These are phyloP conservation scores for Volvox carteri DNA, from an alignment of 163 green algal species.

Conservation along the genomic window DNA sequence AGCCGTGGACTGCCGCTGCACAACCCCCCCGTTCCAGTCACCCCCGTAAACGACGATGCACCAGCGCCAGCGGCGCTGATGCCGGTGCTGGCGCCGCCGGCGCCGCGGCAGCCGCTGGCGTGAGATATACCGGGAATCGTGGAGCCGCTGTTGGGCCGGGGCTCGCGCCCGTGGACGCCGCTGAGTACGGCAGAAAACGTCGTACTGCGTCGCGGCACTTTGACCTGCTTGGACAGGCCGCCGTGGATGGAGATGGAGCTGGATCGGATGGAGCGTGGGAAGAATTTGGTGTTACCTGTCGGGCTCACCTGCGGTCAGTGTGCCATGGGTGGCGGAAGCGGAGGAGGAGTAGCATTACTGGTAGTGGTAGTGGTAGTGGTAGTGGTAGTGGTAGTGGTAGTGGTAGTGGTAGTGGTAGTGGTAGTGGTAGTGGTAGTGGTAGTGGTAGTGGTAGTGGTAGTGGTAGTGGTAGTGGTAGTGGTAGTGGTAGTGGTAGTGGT, in stretches of 20 bases:
- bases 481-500: too few species aligned
- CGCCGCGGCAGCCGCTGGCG: too few species aligned
- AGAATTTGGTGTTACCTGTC: too few species aligned
- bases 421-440: too few species aligned
- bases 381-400: too few species aligned
- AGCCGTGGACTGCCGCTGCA: background rate
- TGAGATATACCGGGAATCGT: background rate
- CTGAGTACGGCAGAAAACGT: conserved; percentile 7
- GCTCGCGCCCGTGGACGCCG: background rate
- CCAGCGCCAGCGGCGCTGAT: background rate
- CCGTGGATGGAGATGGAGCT: background rate
- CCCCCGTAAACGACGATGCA: background rate
- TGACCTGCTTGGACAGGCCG: background rate
- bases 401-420: too few species aligned
- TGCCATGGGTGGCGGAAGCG: too few species aligned
- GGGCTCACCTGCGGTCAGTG: too few species aligned
- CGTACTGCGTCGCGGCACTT: background rate
- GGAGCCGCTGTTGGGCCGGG: background rate
- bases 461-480: too few species aligned
- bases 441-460: too few species aligned
- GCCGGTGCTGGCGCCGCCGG: background rate
- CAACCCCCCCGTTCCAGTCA: background rate
- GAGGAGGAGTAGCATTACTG: too few species aligned
- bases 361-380: too few species aligned
- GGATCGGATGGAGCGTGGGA: background rate